Evolutionary conservation across 176 grass and related monocot species (phyloP), one percentile per base, ranked within the genome.

Genomic region (Dendrocalamus sinicus): DNA sequence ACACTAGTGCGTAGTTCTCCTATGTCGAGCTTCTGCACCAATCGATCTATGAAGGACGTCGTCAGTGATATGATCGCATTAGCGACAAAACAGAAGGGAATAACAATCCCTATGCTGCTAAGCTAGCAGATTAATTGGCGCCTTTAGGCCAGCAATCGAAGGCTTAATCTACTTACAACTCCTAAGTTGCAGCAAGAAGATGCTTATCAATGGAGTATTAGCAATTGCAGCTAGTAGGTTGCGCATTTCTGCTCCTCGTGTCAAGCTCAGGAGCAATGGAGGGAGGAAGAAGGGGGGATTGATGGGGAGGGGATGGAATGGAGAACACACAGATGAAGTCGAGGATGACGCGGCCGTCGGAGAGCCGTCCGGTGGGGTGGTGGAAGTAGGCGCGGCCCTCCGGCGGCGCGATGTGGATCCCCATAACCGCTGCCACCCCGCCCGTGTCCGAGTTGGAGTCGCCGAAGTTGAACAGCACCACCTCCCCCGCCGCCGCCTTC

Each of bases 361-460:
- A 92, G 89, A 91, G 89, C 0, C 93, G 14, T 0, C 93, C 93
- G 0, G 93, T 95, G 76, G 93, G 88, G 74, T 72, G 86, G 73
- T 40, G 76, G 75, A 98, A 98, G 84, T 80, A 88, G 5, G 86
- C 76, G 23, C 91, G 78, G 1, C 95, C 93, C 46, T 93, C 93
- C 14, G 89, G 89, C 35, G 84, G 50, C 78, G 87, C 68, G 54
- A 95, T 78, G 45, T 30, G 80, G 76, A 87, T 90, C 62, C 95
- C 93, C 79, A 90, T 83, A 16, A 83, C 86, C 7, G 93, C 93
- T 60, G 90, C 83, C 80, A 90, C 90, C 1, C 89, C 91, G 3
- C 93, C 95, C 23, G 95, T 98, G 81, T 98, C 95, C 30, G 86
- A 88, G 89, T 95, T 98, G 6, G 95, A 98, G 83, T 98, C 95